Conservation (phyloP, 208 protist species). For the Trypanosoma melophagium region DNA sequence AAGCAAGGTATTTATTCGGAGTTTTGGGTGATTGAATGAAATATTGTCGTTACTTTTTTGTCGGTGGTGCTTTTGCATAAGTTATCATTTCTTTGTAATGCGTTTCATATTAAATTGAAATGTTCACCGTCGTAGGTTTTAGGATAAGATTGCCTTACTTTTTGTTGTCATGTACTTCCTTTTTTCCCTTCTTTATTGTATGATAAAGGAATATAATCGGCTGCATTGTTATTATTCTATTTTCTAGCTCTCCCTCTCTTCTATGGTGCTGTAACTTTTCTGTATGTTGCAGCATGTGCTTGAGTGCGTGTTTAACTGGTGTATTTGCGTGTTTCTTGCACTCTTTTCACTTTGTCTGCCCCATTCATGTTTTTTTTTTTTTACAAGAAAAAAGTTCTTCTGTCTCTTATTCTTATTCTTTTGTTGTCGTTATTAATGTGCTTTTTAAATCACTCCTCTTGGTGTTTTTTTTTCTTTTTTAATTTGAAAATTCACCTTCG, state of each 20-base stretch:
- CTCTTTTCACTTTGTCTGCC: constrained; percentile 10
- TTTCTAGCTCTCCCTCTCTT: constrained; percentile 11
- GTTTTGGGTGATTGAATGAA: too few species aligned
- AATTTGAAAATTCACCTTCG: background rate
- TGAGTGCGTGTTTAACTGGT: background rate
- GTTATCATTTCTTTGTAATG: too few species aligned
- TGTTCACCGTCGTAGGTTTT: too few species aligned
- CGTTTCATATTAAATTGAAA: too few species aligned
- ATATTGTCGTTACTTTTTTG: too few species aligned
- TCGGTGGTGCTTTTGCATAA: too few species aligned
- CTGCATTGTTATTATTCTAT: constrained; percentile 7
- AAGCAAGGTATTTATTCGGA: too few species aligned
- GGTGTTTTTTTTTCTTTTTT: constrained; percentile 24
- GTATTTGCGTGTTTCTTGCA: background rate
- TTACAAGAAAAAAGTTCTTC: background rate
- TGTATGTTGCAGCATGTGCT: background rate
- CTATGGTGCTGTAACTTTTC: background rate
- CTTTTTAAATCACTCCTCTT: background rate
- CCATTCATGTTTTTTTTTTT: constrained; percentile 12
- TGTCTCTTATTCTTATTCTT: constrained; percentile 4
- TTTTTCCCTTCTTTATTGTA: constrained; percentile 12
- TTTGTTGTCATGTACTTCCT: constrained; percentile 18
- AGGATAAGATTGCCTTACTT: background rate
- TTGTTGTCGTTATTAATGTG: background rate
- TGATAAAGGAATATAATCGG: too few species aligned